phyloP scores from a whole-genome alignment of 2,329 filamentous ascomycete species.

The Neonectria coccinea region DNA sequence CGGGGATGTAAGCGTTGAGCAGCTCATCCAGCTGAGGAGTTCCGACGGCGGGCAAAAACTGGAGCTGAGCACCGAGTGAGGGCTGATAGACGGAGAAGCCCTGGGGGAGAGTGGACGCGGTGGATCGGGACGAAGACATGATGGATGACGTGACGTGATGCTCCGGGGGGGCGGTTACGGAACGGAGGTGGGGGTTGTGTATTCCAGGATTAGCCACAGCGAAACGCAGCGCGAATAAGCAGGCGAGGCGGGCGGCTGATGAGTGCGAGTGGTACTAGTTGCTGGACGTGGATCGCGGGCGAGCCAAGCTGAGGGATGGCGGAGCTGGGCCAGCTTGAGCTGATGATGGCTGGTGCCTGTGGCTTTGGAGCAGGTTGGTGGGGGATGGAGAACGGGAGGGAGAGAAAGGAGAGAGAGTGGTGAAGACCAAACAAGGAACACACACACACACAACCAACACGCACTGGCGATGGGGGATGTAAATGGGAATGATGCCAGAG shows the following conservation, averaged over 20 bases:
- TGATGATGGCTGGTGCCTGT: constrained; percentile 1
- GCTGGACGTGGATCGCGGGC: constrained; percentile 17
- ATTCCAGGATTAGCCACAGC: constrained; percentile 15
- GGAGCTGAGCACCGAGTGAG: constrained; percentile 65
- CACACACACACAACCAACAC: not conserved
- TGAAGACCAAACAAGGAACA: not conserved
- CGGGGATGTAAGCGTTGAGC: constrained; percentile 68
- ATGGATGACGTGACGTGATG: constrained; percentile 12
- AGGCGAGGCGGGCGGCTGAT: constrained; percentile 6
- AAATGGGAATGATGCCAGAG: constrained; percentile 6
- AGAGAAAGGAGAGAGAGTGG: not conserved
- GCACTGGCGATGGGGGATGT: not conserved
- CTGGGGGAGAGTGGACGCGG: constrained; percentile 49
- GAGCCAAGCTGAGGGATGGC: constrained; percentile 6
- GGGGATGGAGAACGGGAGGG: not conserved
- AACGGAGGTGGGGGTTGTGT: constrained; percentile 28
- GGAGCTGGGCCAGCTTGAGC: constrained; percentile 21
- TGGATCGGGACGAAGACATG: constrained; percentile 45
- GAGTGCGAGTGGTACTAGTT: constrained; percentile 14
- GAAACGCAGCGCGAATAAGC: constrained; percentile 13
- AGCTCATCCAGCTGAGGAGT: constrained; percentile 70
- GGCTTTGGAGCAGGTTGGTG: not conserved
- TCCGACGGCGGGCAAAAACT: constrained; percentile 76
- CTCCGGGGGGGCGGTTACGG: constrained; percentile 24
- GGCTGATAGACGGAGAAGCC: constrained; percentile 73